Evolutionary conservation across 2,329 filamentous ascomycete species (phyloP).

Genomic region (Xylaria sp.): DNA sequence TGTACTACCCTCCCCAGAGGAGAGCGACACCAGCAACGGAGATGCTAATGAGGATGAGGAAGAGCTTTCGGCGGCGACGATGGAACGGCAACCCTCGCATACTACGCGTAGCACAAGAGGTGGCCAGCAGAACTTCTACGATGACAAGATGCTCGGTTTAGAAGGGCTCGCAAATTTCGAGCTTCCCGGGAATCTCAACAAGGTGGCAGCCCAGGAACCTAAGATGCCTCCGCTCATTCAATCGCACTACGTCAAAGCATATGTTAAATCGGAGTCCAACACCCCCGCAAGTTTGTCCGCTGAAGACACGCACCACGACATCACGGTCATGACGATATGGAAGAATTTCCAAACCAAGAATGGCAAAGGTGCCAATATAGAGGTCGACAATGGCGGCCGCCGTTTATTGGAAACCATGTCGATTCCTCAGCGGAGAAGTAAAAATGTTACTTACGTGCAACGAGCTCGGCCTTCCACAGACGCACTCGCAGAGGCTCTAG

Average conservation of each 20-base stretch:
- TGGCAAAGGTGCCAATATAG: conserved; percentile 67
- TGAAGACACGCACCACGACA: conserved; percentile 66
- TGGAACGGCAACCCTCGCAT: conserved; percentile 73
- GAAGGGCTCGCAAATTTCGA: conserved; percentile 71
- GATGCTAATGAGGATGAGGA: conserved; percentile 63
- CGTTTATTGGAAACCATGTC: conserved; percentile 67
- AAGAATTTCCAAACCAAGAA: conserved; percentile 66
- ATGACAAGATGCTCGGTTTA: conserved; percentile 68
- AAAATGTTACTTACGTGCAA: conserved; percentile 62
- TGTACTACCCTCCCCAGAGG: conserved; percentile 61
- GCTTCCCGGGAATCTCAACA: conserved; percentile 67
- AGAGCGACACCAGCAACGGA: conserved; percentile 64
- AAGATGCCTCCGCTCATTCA: conserved; percentile 69
- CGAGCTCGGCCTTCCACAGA: conserved; percentile 61
- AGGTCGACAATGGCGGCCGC: conserved; percentile 64
- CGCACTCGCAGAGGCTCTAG: conserved; percentile 61
- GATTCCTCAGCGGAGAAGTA: conserved; percentile 59
- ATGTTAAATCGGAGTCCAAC: conserved; percentile 66
- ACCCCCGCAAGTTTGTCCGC: conserved; percentile 62
- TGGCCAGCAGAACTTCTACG: conserved; percentile 64
- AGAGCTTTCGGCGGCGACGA: conserved; percentile 63
- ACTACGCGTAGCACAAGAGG: conserved; percentile 72
- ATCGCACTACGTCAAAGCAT: conserved; percentile 69
- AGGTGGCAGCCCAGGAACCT: conserved; percentile 65
- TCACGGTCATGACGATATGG: conserved; percentile 68